Percentiles rank a stretch among this genome's conserved stretches.
These are phyloP conservation scores for Kodamaea sp. DNA, from an alignment of 1,139 yeast species.

Conservation along the genomic window DNA sequence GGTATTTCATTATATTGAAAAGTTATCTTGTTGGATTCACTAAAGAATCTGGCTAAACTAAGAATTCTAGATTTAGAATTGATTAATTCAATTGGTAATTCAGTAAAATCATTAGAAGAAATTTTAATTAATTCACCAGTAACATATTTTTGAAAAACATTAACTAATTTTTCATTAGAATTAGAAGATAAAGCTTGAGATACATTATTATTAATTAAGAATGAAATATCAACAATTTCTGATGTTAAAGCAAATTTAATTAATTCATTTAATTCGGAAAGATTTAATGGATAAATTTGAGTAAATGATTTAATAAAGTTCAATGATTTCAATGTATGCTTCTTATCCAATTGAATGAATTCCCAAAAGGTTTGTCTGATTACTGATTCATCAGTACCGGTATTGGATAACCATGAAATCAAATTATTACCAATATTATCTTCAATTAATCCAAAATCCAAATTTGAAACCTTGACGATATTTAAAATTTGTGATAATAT, in stretches of 20 bases:
- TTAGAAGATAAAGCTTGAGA: constrained; percentile 26
- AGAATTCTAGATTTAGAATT: constrained; percentile 40
- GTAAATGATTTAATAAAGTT: constrained; percentile 37
- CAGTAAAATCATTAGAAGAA: constrained; percentile 12
- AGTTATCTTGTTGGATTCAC: constrained; percentile 22
- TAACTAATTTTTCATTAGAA: constrained; percentile 20
- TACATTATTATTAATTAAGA: constrained; percentile 42
- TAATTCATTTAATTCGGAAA: constrained; percentile 32
- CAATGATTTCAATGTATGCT: constrained; percentile 30
- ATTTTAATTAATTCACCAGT: constrained; percentile 30
- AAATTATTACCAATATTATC: constrained; percentile 37
- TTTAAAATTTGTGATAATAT: constrained; percentile 33
- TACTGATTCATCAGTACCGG: constrained; percentile 28
- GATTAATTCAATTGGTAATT: constrained; percentile 24
- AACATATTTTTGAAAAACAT: constrained; percentile 32
- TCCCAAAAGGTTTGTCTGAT: constrained; percentile 37
- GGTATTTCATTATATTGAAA: constrained; percentile 42
- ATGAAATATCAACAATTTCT: constrained; percentile 43
- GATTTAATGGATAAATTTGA: constrained; percentile 19
- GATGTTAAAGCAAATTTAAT: constrained; percentile 38
- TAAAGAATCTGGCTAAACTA: constrained; percentile 40
- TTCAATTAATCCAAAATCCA: constrained; percentile 35
- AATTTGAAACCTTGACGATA: constrained; percentile 29
- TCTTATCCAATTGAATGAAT: constrained; percentile 35
- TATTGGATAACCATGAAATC: constrained; percentile 33